Conservation (phyloP, 805 yeast genomes). For the Candida khao-thaluensis region DNA sequence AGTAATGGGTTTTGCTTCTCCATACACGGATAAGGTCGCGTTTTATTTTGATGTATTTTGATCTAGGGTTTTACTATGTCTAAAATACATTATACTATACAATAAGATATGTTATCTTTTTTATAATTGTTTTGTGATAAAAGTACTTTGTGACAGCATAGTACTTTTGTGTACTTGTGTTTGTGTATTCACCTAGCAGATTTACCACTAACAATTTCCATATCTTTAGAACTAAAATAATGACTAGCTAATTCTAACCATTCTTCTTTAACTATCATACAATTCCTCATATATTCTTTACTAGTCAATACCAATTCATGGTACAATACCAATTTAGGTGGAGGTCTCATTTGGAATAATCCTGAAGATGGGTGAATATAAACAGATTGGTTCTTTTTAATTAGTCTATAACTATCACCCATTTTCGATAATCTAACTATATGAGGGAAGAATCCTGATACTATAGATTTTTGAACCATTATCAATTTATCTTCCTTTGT, state of each 20-base stretch:
- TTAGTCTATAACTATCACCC: slow-evolving; percentile 69
- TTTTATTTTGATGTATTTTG: too few relatives aligned
- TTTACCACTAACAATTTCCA: slow-evolving; percentile 13
- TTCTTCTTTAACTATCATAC: slow-evolving; percentile 66
- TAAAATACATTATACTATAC: too few relatives aligned
- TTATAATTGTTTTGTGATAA: too few relatives aligned
- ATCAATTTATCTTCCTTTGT: slow-evolving; percentile 14
- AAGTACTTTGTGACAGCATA: too few relatives aligned
- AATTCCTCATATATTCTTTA: slow-evolving; percentile 84
- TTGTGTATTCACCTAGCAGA: background rate
- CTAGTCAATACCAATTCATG: slow-evolving; percentile 83
- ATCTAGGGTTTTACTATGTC: too few relatives aligned
- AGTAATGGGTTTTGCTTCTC: slow-evolving; percentile 39
- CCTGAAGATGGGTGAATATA: slow-evolving; percentile 85
- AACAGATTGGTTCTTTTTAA: slow-evolving; percentile 69
- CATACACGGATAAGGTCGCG: slow-evolving; percentile 20
- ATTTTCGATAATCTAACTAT: slow-evolving; percentile 55
- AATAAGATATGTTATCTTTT: too few relatives aligned
- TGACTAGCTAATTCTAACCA: slow-evolving; percentile 85
- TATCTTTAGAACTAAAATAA: slow-evolving; percentile 33
- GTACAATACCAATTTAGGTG: slow-evolving; percentile 71
- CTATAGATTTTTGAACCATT: slow-evolving; percentile 50
- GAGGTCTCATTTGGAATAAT: slow-evolving; percentile 62
- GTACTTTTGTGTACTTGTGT: background rate
- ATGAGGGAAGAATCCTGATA: slow-evolving; percentile 70